phyloP scores from a whole-genome alignment of 176 grass and related monocot genomes.

The Aegilops bicornis region DNA sequence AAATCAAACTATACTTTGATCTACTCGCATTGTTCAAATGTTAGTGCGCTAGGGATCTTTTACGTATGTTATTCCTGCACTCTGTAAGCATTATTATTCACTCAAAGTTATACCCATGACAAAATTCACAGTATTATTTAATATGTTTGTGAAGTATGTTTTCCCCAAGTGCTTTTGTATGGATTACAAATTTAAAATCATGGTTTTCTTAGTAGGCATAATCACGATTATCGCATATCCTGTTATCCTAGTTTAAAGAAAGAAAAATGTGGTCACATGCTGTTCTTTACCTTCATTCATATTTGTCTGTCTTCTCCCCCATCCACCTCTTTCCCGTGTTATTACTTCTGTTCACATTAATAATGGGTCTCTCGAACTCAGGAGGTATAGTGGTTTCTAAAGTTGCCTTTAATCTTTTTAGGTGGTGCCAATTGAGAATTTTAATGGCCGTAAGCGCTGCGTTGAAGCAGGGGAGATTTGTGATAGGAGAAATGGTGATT shows the following conservation, averaged over 20 bases:
- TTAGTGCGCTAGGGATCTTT: not conserved
- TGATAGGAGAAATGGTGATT: slow-evolving; percentile 97
- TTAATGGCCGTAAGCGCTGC: slow-evolving; percentile 80
- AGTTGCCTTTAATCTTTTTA: slow-evolving; percentile 28
- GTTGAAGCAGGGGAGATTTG: slow-evolving; percentile 88
- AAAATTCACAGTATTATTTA: not conserved
- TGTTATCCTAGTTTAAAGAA: not conserved
- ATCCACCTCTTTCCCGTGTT: not conserved
- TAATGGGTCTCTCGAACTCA: not conserved
- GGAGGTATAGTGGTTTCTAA: not conserved
- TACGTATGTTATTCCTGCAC: not conserved
- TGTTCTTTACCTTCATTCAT: slow-evolving; percentile 9
- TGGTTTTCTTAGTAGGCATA: not conserved
- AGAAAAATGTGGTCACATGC: not conserved
- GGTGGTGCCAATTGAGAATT: slow-evolving; percentile 98
- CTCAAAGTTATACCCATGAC: not conserved
- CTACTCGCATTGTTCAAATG: not conserved
- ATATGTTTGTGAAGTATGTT: slow-evolving; percentile 5
- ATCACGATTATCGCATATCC: not conserved
- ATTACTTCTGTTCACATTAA: not conserved
- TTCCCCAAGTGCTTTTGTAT: not conserved
- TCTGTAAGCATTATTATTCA: not conserved
- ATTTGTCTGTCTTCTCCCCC: not conserved
- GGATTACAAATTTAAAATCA: not conserved
- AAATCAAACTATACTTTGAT: not conserved